phyloP scores from a whole-genome alignment of 176 grass and related monocot genomes.

The Guadua angustifolia region DNA sequence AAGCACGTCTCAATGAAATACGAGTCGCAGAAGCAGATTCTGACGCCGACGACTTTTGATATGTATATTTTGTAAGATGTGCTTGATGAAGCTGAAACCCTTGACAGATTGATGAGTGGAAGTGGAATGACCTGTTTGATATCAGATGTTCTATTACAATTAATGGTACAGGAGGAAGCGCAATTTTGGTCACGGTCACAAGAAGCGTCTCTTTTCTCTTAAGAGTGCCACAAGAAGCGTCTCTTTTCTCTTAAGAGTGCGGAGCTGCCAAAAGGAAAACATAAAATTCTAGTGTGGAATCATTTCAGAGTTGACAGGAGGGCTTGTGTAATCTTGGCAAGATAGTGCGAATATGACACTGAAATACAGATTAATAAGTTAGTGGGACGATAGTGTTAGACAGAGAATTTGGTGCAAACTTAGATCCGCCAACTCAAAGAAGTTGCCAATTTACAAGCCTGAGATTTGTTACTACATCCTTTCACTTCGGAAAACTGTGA shows the following conservation, averaged over 20 bases:
- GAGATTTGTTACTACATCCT: neutral
- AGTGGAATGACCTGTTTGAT: too few species aligned
- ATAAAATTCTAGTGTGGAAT: conserved; percentile 11
- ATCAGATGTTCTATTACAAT: too few species aligned
- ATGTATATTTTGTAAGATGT: too few species aligned
- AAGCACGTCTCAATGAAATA: too few species aligned
- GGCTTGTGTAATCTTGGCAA: neutral
- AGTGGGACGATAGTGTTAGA: neutral
- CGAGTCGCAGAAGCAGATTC: too few species aligned
- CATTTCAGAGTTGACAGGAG: neutral
- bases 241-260: neutral
- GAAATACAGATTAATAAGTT: neutral
- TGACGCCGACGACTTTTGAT: too few species aligned
- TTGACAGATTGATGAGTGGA: too few species aligned
- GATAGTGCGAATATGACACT: neutral
- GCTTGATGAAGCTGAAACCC: too few species aligned
- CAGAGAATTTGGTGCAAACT: neutral
- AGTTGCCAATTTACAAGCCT: neutral
- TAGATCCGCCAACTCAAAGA: neutral
- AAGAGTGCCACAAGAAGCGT: conserved; percentile 2
- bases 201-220: too few species aligned
- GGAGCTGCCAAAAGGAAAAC: conserved; percentile 12
- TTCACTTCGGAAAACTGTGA: neutral
- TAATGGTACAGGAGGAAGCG: too few species aligned
- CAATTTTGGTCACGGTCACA: too few species aligned